Evolutionary conservation across 805 yeast species (phyloP).

Genomic region (Brettanomyces bruxellensis): DNA sequence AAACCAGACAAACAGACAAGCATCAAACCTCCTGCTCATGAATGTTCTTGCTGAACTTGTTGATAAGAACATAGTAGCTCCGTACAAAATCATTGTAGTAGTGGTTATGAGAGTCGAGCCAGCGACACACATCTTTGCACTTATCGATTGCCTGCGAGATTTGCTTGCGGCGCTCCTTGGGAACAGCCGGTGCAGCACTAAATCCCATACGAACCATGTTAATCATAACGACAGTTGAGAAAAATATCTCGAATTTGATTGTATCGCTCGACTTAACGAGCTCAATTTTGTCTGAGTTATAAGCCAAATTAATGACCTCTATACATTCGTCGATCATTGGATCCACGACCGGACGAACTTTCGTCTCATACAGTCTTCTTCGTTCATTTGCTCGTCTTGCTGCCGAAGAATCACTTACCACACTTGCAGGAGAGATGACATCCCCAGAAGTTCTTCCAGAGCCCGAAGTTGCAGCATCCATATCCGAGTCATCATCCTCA

Average conservation of each 20-base stretch:
- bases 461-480: too few relatives aligned
- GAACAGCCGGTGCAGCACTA: neutral
- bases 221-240: constrained; percentile 1
- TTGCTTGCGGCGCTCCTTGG: neutral
- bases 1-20: too few relatives aligned
- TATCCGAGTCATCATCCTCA: neutral
- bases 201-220: constrained; percentile 1
- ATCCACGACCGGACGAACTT: neutral
- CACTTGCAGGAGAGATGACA: neutral
- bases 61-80: constrained; percentile 1
- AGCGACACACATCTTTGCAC: neutral
- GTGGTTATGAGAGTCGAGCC: neutral
- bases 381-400: neutral
- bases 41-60: constrained; percentile 2
- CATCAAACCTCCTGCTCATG: constrained; percentile 2
- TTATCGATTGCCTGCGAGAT: neutral
- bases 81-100: constrained; percentile 1
- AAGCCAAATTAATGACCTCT: neutral
- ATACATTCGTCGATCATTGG: constrained; percentile 5
- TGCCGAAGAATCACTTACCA: neutral
- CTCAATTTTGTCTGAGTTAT: neutral
- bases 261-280: neutral
- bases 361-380: neutral
- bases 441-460: too few relatives aligned
- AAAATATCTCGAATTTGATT: constrained; percentile 2